These are phyloP conservation scores for Coniosporium uncinatum DNA, from an alignment of 2,329 filamentous ascomycete species.

Conservation along the genomic window DNA sequence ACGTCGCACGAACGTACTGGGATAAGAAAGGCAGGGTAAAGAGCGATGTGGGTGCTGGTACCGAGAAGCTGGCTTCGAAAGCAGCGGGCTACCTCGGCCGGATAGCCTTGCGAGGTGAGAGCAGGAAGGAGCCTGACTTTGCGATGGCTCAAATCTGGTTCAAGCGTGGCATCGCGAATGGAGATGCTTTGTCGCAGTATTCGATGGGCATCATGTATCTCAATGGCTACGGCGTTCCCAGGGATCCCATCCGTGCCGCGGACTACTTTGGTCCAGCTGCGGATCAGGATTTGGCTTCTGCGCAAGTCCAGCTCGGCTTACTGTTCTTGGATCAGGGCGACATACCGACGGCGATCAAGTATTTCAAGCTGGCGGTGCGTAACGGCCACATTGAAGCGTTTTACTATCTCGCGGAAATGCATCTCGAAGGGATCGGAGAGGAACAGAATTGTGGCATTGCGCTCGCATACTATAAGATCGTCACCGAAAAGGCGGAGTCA, in stretches of 20 bases:
- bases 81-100: constrained; percentile 83
- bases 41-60: constrained; percentile 61
- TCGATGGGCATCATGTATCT: constrained; percentile 80
- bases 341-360: constrained; percentile 70
- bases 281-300: constrained; percentile 73
- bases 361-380: constrained; percentile 81
- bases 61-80: constrained; percentile 76
- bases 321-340: constrained; percentile 89
- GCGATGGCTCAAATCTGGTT: constrained; percentile 78
- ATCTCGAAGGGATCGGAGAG: constrained; percentile 71
- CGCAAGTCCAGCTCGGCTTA: constrained; percentile 77
- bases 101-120: constrained; percentile 88
- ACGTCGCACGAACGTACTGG: constrained; percentile 80
- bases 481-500: constrained; percentile 84
- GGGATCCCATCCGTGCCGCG: constrained; percentile 67
- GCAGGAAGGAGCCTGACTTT: constrained; percentile 69
- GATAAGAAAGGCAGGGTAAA: constrained; percentile 68
- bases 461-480: constrained; percentile 80
- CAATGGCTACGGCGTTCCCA: constrained; percentile 65
- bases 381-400: constrained; percentile 84
- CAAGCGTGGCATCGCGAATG: constrained; percentile 67
- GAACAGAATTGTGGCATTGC: constrained; percentile 76
- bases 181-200: constrained; percentile 81
- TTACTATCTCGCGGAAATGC: constrained; percentile 89
- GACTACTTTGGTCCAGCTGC: constrained; percentile 74